Base-by-base conservation (phyloP, 164 flowering plant genomes). In the Malania oleifera region DNA sequence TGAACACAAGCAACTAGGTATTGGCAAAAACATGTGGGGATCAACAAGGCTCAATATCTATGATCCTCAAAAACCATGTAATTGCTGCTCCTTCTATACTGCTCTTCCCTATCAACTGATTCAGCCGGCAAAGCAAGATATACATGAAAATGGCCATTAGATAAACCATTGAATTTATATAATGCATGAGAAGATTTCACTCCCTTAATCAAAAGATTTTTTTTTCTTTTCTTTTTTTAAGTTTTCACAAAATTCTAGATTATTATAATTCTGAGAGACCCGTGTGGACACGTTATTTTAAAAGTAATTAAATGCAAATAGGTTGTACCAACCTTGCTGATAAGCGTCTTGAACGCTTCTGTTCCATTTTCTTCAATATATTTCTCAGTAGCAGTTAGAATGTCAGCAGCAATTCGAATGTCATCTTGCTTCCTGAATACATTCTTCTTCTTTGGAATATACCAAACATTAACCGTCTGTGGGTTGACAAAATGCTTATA, bases 341-440 rank as follows among this genome's bases (percentile, higher is more conserved):
- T 78, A 55, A 80, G 54, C 41, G 72, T 66, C 66, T 75, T 69
- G 62, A 83, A 77, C n/a, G 69, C 81, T 5, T 67, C 77, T 6
- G 85, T 53, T 44, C 89, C 95, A 69, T 82, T 59, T 60, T 84
- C 82, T 59, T 71, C 45, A 7, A 85, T 83, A 66, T 87, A 83
- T 63, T 73, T 78, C 73, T 81, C 80, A 1, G 89, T 89, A 35
- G 83, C 85, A 20, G 78, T 72, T 45, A 87, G 60, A 56, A 83
- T 71, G n/a, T n/a, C n/a, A n/a, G n/a, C n/a, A n/a, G n/a, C n/a
- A n/a, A n/a, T n/a, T n/a, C n/a, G n/a, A n/a, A n/a, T n/a, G 66
- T 85, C 89, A 60, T 85, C 82, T 27, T 71, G 76, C 61, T 76
- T 75, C 20, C 67, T 67, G 49, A 77, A 70, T 15, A 24, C 7